phyloP scores from a whole-genome alignment of 2,329 filamentous ascomycete species.

The Daldinia sp. region DNA sequence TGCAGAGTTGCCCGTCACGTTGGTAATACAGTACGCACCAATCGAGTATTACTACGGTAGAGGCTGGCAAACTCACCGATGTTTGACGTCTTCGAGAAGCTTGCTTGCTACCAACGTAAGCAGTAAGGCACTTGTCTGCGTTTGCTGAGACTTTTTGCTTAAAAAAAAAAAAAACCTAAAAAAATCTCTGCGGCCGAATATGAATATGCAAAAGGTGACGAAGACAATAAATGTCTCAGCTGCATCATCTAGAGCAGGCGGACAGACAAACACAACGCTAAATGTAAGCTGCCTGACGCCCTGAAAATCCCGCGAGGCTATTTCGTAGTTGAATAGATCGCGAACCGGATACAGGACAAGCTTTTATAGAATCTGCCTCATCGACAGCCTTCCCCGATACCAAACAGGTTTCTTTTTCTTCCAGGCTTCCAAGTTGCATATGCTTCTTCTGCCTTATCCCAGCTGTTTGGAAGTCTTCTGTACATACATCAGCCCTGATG shows the following conservation, averaged over 20 bases:
- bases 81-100: conserved; percentile 16
- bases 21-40: conserved; percentile 12
- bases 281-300: neutral
- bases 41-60: neutral
- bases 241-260: conserved; percentile 3
- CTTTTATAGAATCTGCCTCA: conserved; percentile 23
- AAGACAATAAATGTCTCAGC: conserved; percentile 9
- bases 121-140: neutral
- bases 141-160: conserved; percentile 6
- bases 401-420: conserved; percentile 1
- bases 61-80: neutral
- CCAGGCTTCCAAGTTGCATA: conserved; percentile 7
- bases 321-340: neutral
- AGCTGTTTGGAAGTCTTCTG: conserved; percentile 16
- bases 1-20: neutral
- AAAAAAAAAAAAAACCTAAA: neutral
- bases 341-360: neutral
- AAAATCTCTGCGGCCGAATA: conserved; percentile 1
- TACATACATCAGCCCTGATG: conserved; percentile 12
- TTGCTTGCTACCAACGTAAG: conserved; percentile 15
- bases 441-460: neutral
- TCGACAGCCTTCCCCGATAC: conserved; percentile 1
- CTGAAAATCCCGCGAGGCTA: neutral
- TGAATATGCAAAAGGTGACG: neutral
- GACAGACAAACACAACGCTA: neutral